Conservation (phyloP, 2,329 filamentous ascomycete species). For the Aspergillus hortae region DNA sequence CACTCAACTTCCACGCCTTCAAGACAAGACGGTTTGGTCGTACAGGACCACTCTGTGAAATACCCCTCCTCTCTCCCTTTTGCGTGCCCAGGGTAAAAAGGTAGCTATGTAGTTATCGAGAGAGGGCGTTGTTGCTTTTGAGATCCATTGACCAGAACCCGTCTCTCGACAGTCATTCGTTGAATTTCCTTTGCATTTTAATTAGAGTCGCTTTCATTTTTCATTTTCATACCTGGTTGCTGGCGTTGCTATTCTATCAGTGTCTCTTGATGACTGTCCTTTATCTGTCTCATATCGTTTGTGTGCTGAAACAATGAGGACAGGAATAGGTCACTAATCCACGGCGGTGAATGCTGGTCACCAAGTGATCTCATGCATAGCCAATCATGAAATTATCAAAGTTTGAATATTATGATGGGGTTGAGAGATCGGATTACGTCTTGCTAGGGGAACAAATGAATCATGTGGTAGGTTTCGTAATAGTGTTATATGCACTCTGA, state of each 20-base stretch:
- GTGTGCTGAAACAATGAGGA: not conserved
- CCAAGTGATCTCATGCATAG: not conserved
- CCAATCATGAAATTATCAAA: not conserved
- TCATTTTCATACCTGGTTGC: too few relatives aligned
- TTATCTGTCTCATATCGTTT: not conserved
- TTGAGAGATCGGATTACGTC: too few relatives aligned
- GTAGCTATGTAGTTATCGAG: not conserved
- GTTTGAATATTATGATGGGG: too few relatives aligned
- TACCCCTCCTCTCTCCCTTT: slow-evolving; percentile 7
- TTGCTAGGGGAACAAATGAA: too few relatives aligned
- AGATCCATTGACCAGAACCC: not conserved
- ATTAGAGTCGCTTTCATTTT: not conserved
- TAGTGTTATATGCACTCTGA: too few relatives aligned
- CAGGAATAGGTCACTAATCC: not conserved
- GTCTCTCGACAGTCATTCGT: too few relatives aligned
- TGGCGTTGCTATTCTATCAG: not conserved
- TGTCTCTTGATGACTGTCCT: not conserved
- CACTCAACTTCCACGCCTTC: slow-evolving; percentile 5
- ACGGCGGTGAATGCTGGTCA: not conserved
- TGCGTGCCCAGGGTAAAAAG: slow-evolving; percentile 4
- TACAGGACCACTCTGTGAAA: slow-evolving; percentile 8
- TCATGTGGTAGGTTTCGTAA: too few relatives aligned
- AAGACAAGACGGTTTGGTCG: slow-evolving; percentile 3
- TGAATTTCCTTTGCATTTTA: not conserved
- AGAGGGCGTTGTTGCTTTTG: not conserved